Evolutionary conservation across 2,329 filamentous ascomycete species (phyloP).

Genomic region (Beauveria sp.): DNA sequence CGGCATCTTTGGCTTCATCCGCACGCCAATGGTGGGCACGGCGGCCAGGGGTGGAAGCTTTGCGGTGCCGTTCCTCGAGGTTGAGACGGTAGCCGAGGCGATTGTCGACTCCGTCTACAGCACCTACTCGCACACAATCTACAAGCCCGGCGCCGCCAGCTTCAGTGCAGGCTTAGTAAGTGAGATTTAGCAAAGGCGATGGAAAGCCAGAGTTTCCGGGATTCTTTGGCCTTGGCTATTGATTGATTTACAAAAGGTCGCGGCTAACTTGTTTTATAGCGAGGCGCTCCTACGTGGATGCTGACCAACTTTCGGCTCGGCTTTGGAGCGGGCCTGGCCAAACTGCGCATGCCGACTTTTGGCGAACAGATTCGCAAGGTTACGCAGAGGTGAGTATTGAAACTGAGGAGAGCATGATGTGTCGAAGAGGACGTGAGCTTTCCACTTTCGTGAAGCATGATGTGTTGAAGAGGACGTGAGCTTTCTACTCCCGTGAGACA

Average conservation of each 20-base stretch:
- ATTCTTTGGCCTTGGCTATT: background rate
- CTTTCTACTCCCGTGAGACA: background rate
- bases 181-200: background rate
- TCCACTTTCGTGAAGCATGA: background rate
- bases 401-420: background rate
- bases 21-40: conserved; percentile 22
- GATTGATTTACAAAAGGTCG: background rate
- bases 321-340: background rate
- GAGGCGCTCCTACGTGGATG: conserved; percentile 18
- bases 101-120: conserved; percentile 24
- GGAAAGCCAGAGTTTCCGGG: background rate
- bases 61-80: conserved; percentile 24
- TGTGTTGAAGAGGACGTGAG: background rate
- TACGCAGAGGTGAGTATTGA: background rate
- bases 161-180: conserved; percentile 22
- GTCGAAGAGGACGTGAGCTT: background rate
- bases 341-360: background rate
- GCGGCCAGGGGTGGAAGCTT: conserved; percentile 20
- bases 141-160: conserved; percentile 22
- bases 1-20: conserved; percentile 24
- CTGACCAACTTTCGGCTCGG: background rate
- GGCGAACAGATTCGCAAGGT: background rate
- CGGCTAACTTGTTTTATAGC: conserved; percentile 10
- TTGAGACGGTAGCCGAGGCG: conserved; percentile 24
- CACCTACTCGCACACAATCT: conserved; percentile 23